Evolutionary conservation across 768 basidiomycete genomes (phyloP).

Genomic region (Serendipita vermifera): DNA sequence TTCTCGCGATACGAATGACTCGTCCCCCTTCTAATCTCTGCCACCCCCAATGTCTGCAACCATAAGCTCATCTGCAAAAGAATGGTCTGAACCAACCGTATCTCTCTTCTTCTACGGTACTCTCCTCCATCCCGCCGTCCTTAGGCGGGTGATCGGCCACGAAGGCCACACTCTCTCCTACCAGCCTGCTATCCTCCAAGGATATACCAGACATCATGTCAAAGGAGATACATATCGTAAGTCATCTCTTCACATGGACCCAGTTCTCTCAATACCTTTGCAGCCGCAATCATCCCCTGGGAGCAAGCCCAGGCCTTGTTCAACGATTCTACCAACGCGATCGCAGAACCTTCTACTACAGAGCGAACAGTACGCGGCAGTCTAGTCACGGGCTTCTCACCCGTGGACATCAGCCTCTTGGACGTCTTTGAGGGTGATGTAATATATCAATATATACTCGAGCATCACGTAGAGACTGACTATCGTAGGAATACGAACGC

Average conservation of each 20-base stretch:
- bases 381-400: conserved; percentile 58
- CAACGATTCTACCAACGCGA: neutral
- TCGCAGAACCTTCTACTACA: conserved; percentile 38
- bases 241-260: neutral
- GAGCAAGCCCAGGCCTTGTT: conserved; percentile 36
- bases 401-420: conserved; percentile 47
- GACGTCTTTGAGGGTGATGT: conserved; percentile 78
- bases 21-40: too few relatives aligned
- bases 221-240: conserved; percentile 26
- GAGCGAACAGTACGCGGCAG: conserved; percentile 68
- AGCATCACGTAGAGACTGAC: neutral
- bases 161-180: conserved; percentile 49
- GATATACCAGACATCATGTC: conserved; percentile 71
- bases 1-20: too few relatives aligned
- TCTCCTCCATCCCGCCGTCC: conserved; percentile 73
- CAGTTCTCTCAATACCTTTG: neutral
- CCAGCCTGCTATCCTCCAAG: conserved; percentile 66
- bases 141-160: conserved; percentile 62
- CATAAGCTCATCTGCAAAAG: neutral
- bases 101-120: conserved; percentile 74
- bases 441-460: neutral
- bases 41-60: neutral
- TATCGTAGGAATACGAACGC: conserved; percentile 56
- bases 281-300: conserved; percentile 57
- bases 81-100: neutral